Conservation (phyloP, 306 rosid species). For the Lablab purpureus region DNA sequence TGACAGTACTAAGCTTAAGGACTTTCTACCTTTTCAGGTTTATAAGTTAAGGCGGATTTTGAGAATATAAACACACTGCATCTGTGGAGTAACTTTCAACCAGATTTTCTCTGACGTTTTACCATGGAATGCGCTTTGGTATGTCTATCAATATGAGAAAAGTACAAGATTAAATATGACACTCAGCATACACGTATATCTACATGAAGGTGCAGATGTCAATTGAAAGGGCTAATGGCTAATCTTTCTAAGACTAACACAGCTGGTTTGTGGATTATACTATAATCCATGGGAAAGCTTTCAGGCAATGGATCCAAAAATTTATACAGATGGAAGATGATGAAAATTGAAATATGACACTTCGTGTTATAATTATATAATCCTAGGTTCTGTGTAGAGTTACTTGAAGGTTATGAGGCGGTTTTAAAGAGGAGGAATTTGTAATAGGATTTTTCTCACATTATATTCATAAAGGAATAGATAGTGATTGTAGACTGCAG, state of each 20-base stretch:
- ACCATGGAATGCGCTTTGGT: not conserved
- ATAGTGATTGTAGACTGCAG: not conserved
- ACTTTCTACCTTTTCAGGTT: slow-evolving; percentile 62
- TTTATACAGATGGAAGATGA: slow-evolving; percentile 30
- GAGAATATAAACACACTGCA: slow-evolving; percentile 60
- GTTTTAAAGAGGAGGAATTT: not conserved
- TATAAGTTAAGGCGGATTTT: slow-evolving; percentile 81
- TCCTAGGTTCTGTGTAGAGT: slow-evolving; percentile 21
- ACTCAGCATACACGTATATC: not conserved
- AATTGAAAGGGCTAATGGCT: slow-evolving; percentile 6
- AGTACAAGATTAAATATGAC: not conserved
- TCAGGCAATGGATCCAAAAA: slow-evolving; percentile 30
- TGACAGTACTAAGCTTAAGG: slow-evolving; percentile 18
- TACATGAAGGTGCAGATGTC: slow-evolving; percentile 5
- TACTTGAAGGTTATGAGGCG: slow-evolving; percentile 12
- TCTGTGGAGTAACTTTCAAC: slow-evolving; percentile 16
- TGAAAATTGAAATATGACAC: slow-evolving; percentile 20
- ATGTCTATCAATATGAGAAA: slow-evolving; percentile 11
- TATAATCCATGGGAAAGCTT: not conserved
- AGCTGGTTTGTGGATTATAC: slow-evolving; percentile 3
- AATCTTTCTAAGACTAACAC: not conserved
- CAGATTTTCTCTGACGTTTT: slow-evolving; percentile 15
- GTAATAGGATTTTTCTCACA: not conserved
- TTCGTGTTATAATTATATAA: slow-evolving; percentile 9
- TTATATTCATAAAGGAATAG: not conserved